Evolutionary conservation across 148 eudicot genomes (phyloP), one percentile per base, ranked within the genome.

Genomic region (Spergularia bocconei): DNA sequence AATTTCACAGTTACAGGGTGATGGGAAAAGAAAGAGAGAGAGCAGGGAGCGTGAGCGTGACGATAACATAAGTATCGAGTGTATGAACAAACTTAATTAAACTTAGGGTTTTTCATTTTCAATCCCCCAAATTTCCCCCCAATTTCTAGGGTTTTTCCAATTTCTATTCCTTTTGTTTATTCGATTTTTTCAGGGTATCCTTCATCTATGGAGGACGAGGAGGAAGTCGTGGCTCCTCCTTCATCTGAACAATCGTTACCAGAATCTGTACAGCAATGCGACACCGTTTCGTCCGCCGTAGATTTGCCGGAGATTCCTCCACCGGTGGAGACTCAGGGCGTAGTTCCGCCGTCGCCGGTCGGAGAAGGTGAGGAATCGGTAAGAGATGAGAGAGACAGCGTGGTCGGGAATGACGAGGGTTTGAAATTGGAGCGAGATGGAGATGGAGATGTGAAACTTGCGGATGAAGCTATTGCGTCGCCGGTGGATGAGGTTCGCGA

Each of bases 151-250:
- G 82, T 70, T 75, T 75, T 53, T 44, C n/a, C 3, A 12, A 44
- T 65, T 47, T 20, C 70, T 17, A 19, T 67, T 59, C 8, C 1
- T 39, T 39, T 0, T 14, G 3, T 38, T 13, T 10, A 48, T 56
- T 75, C 17, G 2, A 33, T 60, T 55, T 16, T 17, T 23, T 52
- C 38, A 21, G 19, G n/a, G 41, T 52, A 33, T 15, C 38, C 61
- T 66, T 36, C 72, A 48, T 74, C 76, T 57, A 84, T 84, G 83
- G 82, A 80, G 75, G 86, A 80, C 62, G 83, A 84, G 51, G 86
- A 80, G 13, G 86, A 80, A n/a, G 55, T 68, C 41, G 53, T 73
- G 17, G 59, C 73, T 39, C 56, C 64, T 51, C 71, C 74, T 14
- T 6, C 52, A 48, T 10, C 19, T 12, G 81, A 63, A 17, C 70